A percentile compares a stretch with the other conserved stretches of the same genome.
Evolutionary conservation across 257 asterid species (phyloP).

Genomic region (Jacaranda copaia): DNA sequence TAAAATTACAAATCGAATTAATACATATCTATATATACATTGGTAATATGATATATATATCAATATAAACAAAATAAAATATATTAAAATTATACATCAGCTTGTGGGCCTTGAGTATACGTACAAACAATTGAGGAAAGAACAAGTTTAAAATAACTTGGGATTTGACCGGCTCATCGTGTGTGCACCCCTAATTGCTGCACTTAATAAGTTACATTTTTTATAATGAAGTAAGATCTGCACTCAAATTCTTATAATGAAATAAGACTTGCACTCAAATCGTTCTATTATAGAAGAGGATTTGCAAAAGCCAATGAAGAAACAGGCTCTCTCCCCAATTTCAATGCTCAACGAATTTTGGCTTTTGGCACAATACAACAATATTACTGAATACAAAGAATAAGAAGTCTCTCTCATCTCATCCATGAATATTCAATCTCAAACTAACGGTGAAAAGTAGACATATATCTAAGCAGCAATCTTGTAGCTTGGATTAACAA

Average conservation of each 20-base stretch:
- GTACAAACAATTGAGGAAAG: no score
- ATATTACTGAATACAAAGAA: slow-evolving; percentile 35
- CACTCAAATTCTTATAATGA: background rate
- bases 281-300: background rate
- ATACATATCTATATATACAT: no score
- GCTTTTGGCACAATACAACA: slow-evolving; percentile 23
- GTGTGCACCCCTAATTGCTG: no score
- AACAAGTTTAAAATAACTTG: no score
- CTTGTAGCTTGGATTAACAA: slow-evolving; percentile 96
- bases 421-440: background rate
- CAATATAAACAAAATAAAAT: no score
- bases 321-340: slow-evolving; percentile 5
- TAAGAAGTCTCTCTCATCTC: slow-evolving; percentile 31
- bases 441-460: slow-evolving; percentile 23
- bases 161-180: no score
- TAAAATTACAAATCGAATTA: no score
- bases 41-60: no score
- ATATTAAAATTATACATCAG: no score
- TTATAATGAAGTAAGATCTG: background rate
- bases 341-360: slow-evolving; percentile 16
- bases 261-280: background rate
- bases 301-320: slow-evolving; percentile 11
- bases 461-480: slow-evolving; percentile 69
- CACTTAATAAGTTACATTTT: no score
- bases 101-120: no score